These are phyloP conservation scores for Cercospora zeae-maydis DNA, from an alignment of 2,329 filamentous ascomycete species.

Conservation along the genomic window DNA sequence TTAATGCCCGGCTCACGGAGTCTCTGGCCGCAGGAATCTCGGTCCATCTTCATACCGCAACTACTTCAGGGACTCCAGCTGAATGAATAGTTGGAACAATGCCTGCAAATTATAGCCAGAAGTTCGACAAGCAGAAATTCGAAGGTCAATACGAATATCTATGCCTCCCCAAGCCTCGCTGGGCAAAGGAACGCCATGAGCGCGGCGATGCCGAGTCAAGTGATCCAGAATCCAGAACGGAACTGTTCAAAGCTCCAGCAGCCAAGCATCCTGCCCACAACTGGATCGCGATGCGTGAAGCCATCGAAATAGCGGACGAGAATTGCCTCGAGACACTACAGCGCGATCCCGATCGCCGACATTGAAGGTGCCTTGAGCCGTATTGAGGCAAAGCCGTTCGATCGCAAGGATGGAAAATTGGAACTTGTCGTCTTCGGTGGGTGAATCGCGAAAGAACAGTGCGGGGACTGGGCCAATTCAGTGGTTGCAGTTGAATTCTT, in stretches of 20 bases:
- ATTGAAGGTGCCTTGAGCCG: neutral
- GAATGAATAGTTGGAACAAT: neutral
- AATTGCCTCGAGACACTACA: slow-evolving; percentile 3
- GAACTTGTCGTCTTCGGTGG: neutral
- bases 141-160: slow-evolving; percentile 10
- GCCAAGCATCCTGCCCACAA: slow-evolving; percentile 14
- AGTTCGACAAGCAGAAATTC: slow-evolving; percentile 11
- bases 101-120: slow-evolving; percentile 2
- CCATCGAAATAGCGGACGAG: neutral
- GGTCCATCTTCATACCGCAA: neutral
- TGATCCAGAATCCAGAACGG: neutral
- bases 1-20: no score
- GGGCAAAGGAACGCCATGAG: neutral
- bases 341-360: slow-evolving; percentile 22
- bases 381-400: neutral
- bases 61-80: neutral
- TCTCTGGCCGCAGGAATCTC: neutral
- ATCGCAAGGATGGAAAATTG: neutral
- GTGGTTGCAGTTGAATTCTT: neutral
- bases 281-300: slow-evolving; percentile 12
- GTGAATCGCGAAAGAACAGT: neutral
- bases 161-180: neutral
- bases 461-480: neutral
- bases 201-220: neutral
- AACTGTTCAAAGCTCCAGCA: neutral